A percentile compares a stretch with the other conserved stretches of the same genome.
Evolutionary conservation across 495 filamentous ascomycete genomes (phyloP).

Genomic region (Penicillium paradoxum): DNA sequence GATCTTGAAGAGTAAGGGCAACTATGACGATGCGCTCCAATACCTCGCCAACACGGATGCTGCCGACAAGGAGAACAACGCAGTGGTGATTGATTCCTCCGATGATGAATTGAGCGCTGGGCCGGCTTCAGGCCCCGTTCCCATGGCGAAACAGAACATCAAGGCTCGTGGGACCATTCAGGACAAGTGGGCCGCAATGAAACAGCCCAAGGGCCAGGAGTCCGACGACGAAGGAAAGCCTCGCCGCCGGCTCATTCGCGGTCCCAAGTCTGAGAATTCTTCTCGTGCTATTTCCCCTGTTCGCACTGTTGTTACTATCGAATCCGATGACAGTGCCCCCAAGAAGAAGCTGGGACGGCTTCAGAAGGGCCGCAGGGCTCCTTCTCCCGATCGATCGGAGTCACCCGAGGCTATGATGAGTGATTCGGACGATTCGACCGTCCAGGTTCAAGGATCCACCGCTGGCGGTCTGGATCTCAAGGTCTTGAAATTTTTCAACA

Average conservation of each 20-base stretch:
- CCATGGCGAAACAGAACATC: conserved; percentile 52
- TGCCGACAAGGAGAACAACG: conserved; percentile 1
- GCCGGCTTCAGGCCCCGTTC: conserved; percentile 6
- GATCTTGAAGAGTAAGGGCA: conserved; percentile 47
- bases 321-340: conserved; percentile 25
- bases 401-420: conserved; percentile 34
- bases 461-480: conserved; percentile 46
- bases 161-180: conserved; percentile 56
- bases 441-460: conserved; percentile 37
- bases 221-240: conserved; percentile 29
- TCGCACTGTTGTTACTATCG: conserved; percentile 19
- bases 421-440: conserved; percentile 55
- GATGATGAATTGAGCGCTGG: conserved; percentile 37
- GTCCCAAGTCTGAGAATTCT: conserved; percentile 29
- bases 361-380: conserved; percentile 52
- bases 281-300: conserved; percentile 8
- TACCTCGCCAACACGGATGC: conserved; percentile 34
- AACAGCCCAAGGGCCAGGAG: conserved; percentile 19
- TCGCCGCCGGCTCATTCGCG: conserved; percentile 38
- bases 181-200: conserved; percentile 55
- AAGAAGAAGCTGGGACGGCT: conserved; percentile 48
- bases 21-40: conserved; percentile 56
- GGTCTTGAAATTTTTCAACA: conserved; percentile 80
- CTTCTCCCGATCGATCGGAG: conserved; percentile 40
- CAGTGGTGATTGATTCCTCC: conserved; percentile 25